phyloP scores from a whole-genome alignment of 2,329 filamentous ascomycete species.

The Lachnellula suecica region DNA sequence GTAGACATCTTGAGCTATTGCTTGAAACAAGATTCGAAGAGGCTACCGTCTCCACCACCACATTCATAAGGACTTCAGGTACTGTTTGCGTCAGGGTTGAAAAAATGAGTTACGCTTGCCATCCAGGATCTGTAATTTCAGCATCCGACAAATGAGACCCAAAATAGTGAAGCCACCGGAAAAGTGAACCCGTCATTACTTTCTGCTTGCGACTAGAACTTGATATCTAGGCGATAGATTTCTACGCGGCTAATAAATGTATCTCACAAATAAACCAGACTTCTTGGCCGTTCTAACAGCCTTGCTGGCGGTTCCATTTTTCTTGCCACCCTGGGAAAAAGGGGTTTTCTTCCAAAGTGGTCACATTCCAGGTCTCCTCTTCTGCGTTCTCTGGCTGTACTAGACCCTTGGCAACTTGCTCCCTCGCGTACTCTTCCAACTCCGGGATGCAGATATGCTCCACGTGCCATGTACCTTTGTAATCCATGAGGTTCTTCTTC shows the following conservation, averaged over 20 bases:
- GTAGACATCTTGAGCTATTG: no score
- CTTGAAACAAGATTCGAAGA: no score
- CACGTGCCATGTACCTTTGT: conserved; percentile 80
- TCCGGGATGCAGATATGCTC: conserved; percentile 70
- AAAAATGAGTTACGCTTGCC: no score
- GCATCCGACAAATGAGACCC: no score
- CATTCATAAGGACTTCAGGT: no score
- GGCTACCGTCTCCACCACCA: no score
- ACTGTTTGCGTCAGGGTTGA: no score
- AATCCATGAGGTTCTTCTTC: conserved; percentile 70
- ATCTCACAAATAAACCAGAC: no score
- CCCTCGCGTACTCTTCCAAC: conserved; percentile 60
- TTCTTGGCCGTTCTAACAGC: conserved; percentile 39
- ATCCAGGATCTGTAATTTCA: no score
- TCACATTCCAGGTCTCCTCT: conserved; percentile 46
- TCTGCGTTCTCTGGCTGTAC: conserved; percentile 40
- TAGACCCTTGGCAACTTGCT: conserved; percentile 64
- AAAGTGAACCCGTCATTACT: background rate
- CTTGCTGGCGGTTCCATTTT: conserved; percentile 68
- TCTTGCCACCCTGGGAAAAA: conserved; percentile 76
- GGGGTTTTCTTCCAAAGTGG: conserved; percentile 72
- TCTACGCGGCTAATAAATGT: no score
- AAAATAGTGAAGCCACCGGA: no score
- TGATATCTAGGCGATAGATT: background rate
- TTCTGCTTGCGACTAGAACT: background rate